These are phyloP conservation scores for Tulasnella calospora DNA, from an alignment of 768 basidiomycete species.

Conservation along the genomic window DNA sequence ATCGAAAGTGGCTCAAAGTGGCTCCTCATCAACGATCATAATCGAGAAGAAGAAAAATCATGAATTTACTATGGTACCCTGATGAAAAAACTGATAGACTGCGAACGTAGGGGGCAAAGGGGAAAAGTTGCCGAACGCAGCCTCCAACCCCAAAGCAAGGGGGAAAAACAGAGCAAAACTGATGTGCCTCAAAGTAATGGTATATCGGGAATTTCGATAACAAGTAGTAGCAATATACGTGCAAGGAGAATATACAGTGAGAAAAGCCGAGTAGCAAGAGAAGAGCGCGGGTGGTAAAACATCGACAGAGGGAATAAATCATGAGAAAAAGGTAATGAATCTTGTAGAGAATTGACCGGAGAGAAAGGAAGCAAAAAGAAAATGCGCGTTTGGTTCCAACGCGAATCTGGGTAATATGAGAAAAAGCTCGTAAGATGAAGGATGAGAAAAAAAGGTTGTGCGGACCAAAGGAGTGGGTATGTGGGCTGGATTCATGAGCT, in stretches of 20 bases:
- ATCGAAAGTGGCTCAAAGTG: not conserved
- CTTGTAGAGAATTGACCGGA: slow-evolving; percentile 4
- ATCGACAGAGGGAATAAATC: slow-evolving; percentile 10
- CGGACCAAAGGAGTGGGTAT: slow-evolving; percentile 8
- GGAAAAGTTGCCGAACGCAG: not conserved
- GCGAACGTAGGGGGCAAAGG: not conserved
- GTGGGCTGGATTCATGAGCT: not conserved
- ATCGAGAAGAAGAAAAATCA: not conserved
- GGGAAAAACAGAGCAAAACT: not conserved
- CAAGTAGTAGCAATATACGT: slow-evolving; percentile 4
- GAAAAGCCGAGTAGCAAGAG: not conserved
- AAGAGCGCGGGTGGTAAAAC: not conserved
- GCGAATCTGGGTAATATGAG: not conserved
- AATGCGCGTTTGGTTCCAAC: slow-evolving; percentile 3
- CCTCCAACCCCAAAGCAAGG: not conserved
- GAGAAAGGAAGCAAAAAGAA: not conserved
- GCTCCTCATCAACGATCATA: not conserved
- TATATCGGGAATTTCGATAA: slow-evolving; percentile 1
- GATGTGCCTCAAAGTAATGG: not conserved
- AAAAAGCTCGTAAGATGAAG: not conserved
- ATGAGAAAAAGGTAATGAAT: slow-evolving; percentile 4
- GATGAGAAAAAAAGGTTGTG: not conserved
- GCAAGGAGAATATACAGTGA: not conserved
- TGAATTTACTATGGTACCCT: not conserved
- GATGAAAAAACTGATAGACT: not conserved